These are phyloP conservation scores for Metschnikowia lochheadii DNA, from an alignment of 805 yeast genomes.

Conservation along the genomic window DNA sequence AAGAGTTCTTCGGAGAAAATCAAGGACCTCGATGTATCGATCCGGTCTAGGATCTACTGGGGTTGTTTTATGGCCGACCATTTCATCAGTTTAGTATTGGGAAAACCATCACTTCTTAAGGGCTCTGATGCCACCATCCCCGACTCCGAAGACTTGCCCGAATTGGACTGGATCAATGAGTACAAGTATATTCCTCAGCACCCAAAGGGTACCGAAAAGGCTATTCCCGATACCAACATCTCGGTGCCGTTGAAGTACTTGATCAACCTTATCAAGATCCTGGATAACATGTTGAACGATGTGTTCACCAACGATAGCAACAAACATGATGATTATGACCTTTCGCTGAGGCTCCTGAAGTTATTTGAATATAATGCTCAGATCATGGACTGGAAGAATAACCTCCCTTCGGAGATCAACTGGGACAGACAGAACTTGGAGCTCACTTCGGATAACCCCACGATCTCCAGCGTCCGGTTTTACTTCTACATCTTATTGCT, in stretches of 20 bases:
- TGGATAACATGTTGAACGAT: constrained; percentile 44
- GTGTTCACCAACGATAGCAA: constrained; percentile 38
- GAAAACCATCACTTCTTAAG: constrained; percentile 54
- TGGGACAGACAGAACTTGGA: constrained; percentile 45
- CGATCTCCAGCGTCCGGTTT: constrained; percentile 48
- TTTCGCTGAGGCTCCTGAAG: constrained; percentile 36
- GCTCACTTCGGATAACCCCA: constrained; percentile 48
- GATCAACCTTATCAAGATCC: constrained; percentile 39
- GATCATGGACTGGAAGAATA: constrained; percentile 49
- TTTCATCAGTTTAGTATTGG: constrained; percentile 54
- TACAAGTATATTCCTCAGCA: constrained; percentile 38
- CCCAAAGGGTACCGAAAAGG: constrained; percentile 3
- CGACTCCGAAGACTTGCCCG: constrained; percentile 56
- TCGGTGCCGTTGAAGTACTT: constrained; percentile 42
- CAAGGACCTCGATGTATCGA: constrained; percentile 49
- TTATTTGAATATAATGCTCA: constrained; percentile 45
- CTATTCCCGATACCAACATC: constrained; percentile 27
- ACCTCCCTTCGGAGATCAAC: constrained; percentile 44
- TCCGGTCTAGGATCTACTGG: constrained; percentile 61
- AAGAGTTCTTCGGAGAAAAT: constrained; percentile 35
- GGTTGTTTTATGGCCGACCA: constrained; percentile 65
- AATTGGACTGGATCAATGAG: constrained; percentile 59
- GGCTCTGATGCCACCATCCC: constrained; percentile 57
- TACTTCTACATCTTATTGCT: constrained; percentile 55
- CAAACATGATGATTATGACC: constrained; percentile 34